These are phyloP conservation scores for Irineochytrium annulatum DNA, from an alignment of 192 early-diverging fungal genomes.

Conservation along the genomic window DNA sequence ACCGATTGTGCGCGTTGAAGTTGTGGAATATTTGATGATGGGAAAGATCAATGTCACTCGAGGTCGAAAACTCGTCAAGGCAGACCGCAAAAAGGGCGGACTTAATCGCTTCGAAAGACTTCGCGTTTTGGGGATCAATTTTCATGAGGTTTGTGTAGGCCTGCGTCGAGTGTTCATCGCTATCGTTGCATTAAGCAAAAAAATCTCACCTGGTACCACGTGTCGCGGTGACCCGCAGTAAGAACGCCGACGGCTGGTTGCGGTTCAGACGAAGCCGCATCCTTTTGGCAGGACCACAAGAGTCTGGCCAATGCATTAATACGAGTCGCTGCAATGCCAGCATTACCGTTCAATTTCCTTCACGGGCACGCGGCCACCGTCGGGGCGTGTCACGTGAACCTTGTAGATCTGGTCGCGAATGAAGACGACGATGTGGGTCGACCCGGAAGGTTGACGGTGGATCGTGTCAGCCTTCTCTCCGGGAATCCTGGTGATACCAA, in stretches of 20 bases:
- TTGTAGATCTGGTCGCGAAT: constrained; percentile 79
- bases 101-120: constrained; percentile 63
- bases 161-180: neutral
- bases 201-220: constrained; percentile 58
- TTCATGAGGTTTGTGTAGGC: constrained; percentile 31
- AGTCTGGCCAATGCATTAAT: constrained; percentile 5
- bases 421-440: constrained; percentile 81
- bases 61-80: constrained; percentile 72
- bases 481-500: constrained; percentile 77
- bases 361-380: constrained; percentile 60
- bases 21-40: constrained; percentile 78
- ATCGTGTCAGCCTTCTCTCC: constrained; percentile 65
- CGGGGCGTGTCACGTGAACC: constrained; percentile 68
- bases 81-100: constrained; percentile 82
- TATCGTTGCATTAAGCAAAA: neutral
- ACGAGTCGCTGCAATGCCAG: too few relatives aligned
- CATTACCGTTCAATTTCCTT: constrained; percentile 1
- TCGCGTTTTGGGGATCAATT: constrained; percentile 42
- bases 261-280: constrained; percentile 15
- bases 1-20: constrained; percentile 73
- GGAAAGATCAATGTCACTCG: constrained; percentile 55
- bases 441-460: constrained; percentile 62
- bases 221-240: constrained; percentile 85
- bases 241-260: constrained; percentile 73
- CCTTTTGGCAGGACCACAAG: constrained; percentile 23